Conservation (phyloP, 306 rosid species). For the Prunus mume region DNA sequence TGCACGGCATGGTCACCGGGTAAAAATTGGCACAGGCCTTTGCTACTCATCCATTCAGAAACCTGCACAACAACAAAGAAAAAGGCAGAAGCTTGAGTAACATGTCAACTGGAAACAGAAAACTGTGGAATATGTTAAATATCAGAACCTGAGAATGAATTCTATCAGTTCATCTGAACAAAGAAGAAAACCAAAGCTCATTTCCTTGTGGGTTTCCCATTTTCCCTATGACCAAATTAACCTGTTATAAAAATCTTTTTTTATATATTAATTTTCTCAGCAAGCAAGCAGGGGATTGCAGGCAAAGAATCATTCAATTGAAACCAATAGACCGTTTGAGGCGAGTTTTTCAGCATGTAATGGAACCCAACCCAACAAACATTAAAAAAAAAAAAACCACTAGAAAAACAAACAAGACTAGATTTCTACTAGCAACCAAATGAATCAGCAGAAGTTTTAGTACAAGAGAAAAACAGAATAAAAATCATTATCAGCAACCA, state of each 20-base stretch:
- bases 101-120: not conserved
- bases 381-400: not conserved
- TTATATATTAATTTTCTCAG: not conserved
- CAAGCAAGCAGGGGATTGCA: no score
- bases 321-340: no score
- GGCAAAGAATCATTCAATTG: no score
- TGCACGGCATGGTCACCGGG: slow-evolving; percentile 53
- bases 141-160: not conserved
- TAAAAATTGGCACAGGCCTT: slow-evolving; percentile 35
- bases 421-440: not conserved
- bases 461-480: not conserved
- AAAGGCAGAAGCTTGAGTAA: not conserved
- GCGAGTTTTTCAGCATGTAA: no score
- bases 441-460: not conserved
- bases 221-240: no score
- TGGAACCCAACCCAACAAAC: no score
- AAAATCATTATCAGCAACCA: not conserved
- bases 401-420: not conserved
- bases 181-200: no score
- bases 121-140: no score
- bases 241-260: no score
- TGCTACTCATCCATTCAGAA: slow-evolving; percentile 71
- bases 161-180: no score
- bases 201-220: no score
- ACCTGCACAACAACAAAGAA: slow-evolving; percentile 33